Base-by-base conservation (phyloP, 441 rosid genomes). In the Adansonia madagascariensis region DNA sequence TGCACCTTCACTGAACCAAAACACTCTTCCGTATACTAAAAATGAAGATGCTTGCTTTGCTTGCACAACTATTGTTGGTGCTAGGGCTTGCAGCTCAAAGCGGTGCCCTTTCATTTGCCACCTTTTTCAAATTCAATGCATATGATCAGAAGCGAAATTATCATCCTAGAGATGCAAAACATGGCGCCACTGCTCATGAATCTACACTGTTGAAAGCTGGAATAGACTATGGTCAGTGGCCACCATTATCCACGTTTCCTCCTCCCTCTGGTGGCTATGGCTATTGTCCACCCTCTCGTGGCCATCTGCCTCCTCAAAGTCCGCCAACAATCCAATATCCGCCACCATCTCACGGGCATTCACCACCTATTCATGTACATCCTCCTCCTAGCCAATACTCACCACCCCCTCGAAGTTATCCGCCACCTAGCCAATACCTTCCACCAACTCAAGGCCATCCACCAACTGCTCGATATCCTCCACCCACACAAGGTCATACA, bases 51-150 rank as follows among this genome's bases (percentile, higher is more conserved):
- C 20, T 43, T 66, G 52, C 52, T 43, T 17, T 43, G 27, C 55
- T 67, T 4, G 4, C 35, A 1, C 50, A 4, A 20, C 12, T 68
- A n/a, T 22, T 74, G 27, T 22, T 80, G 27, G 17, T 80, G 6
- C 44, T 50, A 35, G 60, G 53, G 47, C 50, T 77, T 60, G 70
- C 79, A 22, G 27, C 68, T 62, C 65, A 61, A 57, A 76, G 77
- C 75, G 61, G 8, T 39, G 15, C 49, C 8, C 69, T 35, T 67
- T 12, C 82, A 9, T 44, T 73, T 43, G 71, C 79, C 43, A 2
- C 39, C 43, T 6, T 69, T 57, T 27, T 49, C 73, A 24, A 24
- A 24, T 24, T 24, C 41, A 14, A 49, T 22, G 57, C 20, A n/a
- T 18, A 46, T 68, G 55, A 43, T 24, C 27, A 24, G 15, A 65